Conservation (phyloP, 805 yeast genomes). For the Yarrowia keelungensis region DNA sequence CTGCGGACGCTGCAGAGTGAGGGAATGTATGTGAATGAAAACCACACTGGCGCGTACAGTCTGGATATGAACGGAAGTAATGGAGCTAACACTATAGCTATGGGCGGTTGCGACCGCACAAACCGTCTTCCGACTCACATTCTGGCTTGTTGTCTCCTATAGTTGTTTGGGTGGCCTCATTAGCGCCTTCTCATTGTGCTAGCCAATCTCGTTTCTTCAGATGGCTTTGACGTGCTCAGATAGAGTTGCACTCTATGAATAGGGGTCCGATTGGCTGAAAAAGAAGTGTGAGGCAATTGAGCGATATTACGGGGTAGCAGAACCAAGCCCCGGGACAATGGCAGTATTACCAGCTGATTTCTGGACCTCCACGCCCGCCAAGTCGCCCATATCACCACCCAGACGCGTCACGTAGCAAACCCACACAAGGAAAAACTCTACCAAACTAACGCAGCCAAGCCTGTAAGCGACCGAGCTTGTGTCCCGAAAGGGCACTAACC, state of each 20-base stretch:
- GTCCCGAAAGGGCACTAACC: slow-evolving; percentile 30
- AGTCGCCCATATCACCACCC: background rate
- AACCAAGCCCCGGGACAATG: too few species aligned
- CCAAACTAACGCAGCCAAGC: slow-evolving; percentile 33
- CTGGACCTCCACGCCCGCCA: too few species aligned
- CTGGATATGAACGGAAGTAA: too few species aligned
- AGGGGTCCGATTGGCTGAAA: slow-evolving; percentile 4
- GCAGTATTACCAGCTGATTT: too few species aligned
- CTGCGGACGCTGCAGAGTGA: slow-evolving; percentile 9
- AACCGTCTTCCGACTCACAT: background rate
- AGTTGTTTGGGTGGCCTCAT: slow-evolving; percentile 3
- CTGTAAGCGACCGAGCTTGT: slow-evolving; percentile 30
- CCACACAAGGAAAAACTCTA: slow-evolving; percentile 20
- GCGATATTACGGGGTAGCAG: too few species aligned
- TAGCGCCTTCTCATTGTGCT: slow-evolving; percentile 9
- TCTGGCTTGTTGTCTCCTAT: background rate
- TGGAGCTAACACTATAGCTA: too few species aligned
- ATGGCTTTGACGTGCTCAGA: slow-evolving; percentile 30
- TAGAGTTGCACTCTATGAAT: slow-evolving; percentile 4
- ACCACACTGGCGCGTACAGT: too few species aligned
- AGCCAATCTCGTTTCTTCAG: slow-evolving; percentile 23
- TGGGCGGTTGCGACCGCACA: too few species aligned
- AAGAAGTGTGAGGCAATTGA: too few species aligned
- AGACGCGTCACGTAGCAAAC: slow-evolving; percentile 16
- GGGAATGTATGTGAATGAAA: background rate